These are phyloP conservation scores for Brassica carinata DNA, from an alignment of 345 rosid genomes.

Conservation along the genomic window DNA sequence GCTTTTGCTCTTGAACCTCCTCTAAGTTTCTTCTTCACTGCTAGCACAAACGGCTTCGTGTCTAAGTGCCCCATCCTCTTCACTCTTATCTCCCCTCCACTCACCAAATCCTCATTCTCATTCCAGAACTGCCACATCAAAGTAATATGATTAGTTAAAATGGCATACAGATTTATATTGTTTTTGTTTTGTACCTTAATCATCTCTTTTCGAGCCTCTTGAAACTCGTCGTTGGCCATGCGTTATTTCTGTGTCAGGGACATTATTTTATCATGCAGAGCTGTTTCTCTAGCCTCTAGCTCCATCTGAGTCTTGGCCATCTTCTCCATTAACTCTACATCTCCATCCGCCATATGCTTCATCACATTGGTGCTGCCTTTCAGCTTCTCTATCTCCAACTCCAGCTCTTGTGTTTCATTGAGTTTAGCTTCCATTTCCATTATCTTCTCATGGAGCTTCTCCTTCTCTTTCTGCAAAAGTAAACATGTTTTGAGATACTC, in stretches of 20 bases:
- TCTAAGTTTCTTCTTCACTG: no score
- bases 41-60: no score
- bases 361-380: conserved; percentile 51
- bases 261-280: conserved; percentile 41
- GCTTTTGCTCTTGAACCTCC: no score
- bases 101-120: no score
- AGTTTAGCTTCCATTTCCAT: conserved; percentile 53
- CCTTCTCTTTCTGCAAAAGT: conserved; percentile 58
- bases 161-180: no score
- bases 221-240: no score
- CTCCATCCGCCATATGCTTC: conserved; percentile 56
- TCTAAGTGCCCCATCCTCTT: no score
- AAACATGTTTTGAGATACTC: not conserved
- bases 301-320: conserved; percentile 43
- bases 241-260: conserved; percentile 52
- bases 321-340: conserved; percentile 39
- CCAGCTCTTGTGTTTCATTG: conserved; percentile 60
- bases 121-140: no score
- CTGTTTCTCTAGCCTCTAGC: conserved; percentile 55
- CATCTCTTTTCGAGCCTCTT: no score
- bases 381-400: conserved; percentile 69
- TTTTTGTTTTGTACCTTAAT: no score
- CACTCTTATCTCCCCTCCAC: no score
- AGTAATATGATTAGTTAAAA: no score
- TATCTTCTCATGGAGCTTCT: conserved; percentile 48